Evolutionary conservation across 169 alveolate genomes (phyloP).

Genomic region (Cardiosporidium cionae): DNA sequence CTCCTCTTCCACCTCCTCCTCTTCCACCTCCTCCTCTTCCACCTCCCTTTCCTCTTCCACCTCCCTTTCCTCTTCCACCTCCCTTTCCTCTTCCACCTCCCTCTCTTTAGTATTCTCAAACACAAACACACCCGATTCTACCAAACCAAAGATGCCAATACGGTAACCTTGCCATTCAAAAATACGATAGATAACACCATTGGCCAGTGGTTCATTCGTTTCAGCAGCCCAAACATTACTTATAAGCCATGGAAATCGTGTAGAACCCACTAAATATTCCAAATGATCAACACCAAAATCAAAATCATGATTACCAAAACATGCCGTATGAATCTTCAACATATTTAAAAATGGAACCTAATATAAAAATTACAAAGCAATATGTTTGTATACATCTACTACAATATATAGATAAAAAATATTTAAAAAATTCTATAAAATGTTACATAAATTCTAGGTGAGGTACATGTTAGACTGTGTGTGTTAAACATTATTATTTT

Average conservation of each 20-base stretch:
- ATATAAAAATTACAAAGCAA: not conserved
- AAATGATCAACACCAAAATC: conserved; percentile 75
- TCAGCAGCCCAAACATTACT: conserved; percentile 57
- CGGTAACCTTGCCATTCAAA: conserved; percentile 60
- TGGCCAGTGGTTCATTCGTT: conserved; percentile 55
- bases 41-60: too few species aligned
- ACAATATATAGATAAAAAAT: too few species aligned
- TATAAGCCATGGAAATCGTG: conserved; percentile 67
- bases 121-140: conserved; percentile 52
- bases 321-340: conserved; percentile 68
- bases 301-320: conserved; percentile 88
- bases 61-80: too few species aligned
- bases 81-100: too few species aligned
- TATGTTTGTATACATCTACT: too few species aligned
- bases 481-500: too few species aligned
- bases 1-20: too few species aligned
- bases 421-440: too few species aligned
- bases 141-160: conserved; percentile 75
- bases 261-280: conserved; percentile 49
- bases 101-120: not conserved
- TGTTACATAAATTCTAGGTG: too few species aligned
- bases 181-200: conserved; percentile 49
- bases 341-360: conserved; percentile 47
- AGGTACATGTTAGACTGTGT: too few species aligned
- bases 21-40: too few species aligned